phyloP scores from a whole-genome alignment of 306 rosid genomes.

The Lablab purpureus region DNA sequence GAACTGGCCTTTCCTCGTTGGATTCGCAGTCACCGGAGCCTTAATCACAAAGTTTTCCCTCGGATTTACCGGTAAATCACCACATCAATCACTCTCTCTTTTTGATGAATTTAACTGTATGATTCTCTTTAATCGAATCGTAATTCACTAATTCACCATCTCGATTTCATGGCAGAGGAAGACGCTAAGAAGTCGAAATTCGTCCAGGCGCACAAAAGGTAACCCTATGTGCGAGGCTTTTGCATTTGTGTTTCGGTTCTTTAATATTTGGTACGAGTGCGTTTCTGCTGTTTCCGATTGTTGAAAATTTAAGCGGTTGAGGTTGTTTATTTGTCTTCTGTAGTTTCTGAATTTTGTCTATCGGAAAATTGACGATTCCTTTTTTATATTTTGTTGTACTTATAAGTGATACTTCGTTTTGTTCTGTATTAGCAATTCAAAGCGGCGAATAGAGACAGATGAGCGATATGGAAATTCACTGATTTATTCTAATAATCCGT shows the following conservation, averaged over 20 bases:
- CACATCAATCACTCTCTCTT: neutral
- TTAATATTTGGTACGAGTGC: neutral
- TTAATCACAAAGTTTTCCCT: constrained; percentile 67
- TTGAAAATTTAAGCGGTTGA: neutral
- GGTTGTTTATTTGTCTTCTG: neutral
- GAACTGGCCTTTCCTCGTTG: constrained; percentile 78
- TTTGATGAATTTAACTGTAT: neutral
- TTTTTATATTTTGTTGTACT: neutral
- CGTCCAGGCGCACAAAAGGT: constrained; percentile 45
- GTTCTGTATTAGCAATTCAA: neutral
- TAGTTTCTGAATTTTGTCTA: neutral
- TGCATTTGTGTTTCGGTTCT: neutral
- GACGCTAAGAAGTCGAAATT: constrained; percentile 43
- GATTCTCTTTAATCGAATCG: neutral
- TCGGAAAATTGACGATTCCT: neutral
- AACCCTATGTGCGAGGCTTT: neutral
- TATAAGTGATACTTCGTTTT: neutral
- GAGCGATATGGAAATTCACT: neutral
- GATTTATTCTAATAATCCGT: neutral
- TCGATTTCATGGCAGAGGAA: constrained; percentile 37
- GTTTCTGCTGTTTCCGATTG: neutral
- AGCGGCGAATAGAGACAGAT: neutral
- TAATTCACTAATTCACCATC: constrained; percentile 12
- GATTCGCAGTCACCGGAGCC: constrained; percentile 69
- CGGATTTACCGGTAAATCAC: constrained; percentile 59